Evolutionary conservation across 2,329 filamentous ascomycete genomes (phyloP).

Genomic region (Geosmithia morbida): DNA sequence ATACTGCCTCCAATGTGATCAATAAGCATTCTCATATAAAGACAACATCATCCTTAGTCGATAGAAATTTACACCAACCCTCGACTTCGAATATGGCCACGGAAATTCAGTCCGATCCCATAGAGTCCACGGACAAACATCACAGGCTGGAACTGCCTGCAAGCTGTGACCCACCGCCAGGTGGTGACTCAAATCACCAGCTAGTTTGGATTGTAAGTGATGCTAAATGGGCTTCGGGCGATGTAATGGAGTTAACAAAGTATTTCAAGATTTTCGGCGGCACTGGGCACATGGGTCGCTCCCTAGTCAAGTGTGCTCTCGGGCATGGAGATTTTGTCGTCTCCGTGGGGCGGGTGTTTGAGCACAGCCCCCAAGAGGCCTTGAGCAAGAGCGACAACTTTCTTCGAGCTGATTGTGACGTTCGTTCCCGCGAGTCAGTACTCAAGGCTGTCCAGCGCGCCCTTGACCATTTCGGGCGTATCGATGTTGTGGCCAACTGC

Average conservation of each 20-base stretch:
- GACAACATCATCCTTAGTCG: background rate
- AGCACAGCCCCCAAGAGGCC: slow-evolving; percentile 62
- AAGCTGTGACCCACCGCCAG: slow-evolving; percentile 68
- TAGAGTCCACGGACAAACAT: slow-evolving; percentile 6
- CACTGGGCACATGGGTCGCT: slow-evolving; percentile 93
- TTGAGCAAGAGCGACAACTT: slow-evolving; percentile 57
- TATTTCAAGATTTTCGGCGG: slow-evolving; percentile 67
- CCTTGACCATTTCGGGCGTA: slow-evolving; percentile 59
- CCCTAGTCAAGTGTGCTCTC: slow-evolving; percentile 70
- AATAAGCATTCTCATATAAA: background rate
- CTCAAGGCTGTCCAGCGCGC: slow-evolving; percentile 54
- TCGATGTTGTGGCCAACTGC: slow-evolving; percentile 88
- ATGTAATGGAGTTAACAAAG: background rate
- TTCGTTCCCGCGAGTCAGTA: slow-evolving; percentile 70
- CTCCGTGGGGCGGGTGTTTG: slow-evolving; percentile 71
- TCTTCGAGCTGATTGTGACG: slow-evolving; percentile 76
- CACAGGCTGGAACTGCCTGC: slow-evolving; percentile 49
- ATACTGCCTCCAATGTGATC: background rate
- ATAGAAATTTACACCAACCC: background rate
- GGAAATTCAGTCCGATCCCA: background rate
- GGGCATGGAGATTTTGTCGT: slow-evolving; percentile 70
- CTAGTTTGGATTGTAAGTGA: slow-evolving; percentile 74
- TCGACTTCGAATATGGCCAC: background rate
- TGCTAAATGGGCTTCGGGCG: background rate
- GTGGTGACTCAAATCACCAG: slow-evolving; percentile 56